Conservation (phyloP, 805 yeast species). For the Wickerhamomyces chambardii region DNA sequence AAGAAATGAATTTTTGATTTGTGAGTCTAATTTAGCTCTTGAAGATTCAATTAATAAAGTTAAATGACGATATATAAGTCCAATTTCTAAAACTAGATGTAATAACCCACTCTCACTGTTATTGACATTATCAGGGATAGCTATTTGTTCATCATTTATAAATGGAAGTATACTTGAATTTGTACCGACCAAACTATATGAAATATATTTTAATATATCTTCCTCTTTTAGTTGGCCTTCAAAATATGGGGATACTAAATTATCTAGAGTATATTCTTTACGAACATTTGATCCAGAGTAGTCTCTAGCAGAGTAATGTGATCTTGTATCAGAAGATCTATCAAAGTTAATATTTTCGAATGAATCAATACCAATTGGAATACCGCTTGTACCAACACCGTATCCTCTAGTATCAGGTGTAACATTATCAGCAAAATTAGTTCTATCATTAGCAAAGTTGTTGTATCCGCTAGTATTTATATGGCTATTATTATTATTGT, state of each 20-base stretch:
- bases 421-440: constrained; percentile 3
- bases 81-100: constrained; percentile 59
- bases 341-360: constrained; percentile 26
- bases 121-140: constrained; percentile 43
- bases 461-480: no score
- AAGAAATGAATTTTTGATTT: constrained; percentile 53
- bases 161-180: constrained; percentile 50
- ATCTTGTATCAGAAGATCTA: constrained; percentile 26
- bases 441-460: neutral
- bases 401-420: no score
- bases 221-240: constrained; percentile 25
- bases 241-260: constrained; percentile 23
- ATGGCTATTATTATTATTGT: neutral
- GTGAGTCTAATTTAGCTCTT: constrained; percentile 28
- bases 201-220: constrained; percentile 35
- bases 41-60: constrained; percentile 19
- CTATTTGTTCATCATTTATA: constrained; percentile 20
- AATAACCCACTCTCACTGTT: constrained; percentile 49
- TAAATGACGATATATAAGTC: constrained; percentile 49
- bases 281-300: constrained; percentile 1
- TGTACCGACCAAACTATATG: constrained; percentile 51
- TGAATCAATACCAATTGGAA: constrained; percentile 24
- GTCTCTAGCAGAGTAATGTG: constrained; percentile 19
- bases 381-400: constrained; percentile 2
- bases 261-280: constrained; percentile 16